phyloP scores from a whole-genome alignment of 495 filamentous ascomycete species.

The Filosporella fistucella region DNA sequence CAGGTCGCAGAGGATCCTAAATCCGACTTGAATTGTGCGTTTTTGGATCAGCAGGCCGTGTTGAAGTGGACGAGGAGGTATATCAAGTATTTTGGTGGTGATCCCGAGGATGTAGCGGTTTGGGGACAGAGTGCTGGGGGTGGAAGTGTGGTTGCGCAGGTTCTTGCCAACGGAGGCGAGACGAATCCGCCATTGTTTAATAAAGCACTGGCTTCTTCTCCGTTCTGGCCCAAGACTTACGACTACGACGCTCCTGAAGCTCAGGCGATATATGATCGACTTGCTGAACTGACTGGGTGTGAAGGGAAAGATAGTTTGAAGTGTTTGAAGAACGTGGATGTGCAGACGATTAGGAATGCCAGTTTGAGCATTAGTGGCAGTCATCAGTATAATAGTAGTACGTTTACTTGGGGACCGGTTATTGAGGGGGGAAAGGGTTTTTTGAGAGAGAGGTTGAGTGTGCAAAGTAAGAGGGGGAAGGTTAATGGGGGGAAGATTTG shows the following conservation, averaged over 20 bases:
- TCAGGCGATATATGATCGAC: constrained; percentile 57
- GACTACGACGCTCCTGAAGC: constrained; percentile 49
- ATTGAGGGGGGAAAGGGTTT: constrained; percentile 54
- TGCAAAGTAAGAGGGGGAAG: constrained; percentile 31
- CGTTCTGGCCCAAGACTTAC: constrained; percentile 52
- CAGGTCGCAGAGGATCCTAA: constrained; percentile 40
- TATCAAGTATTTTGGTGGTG: constrained; percentile 66
- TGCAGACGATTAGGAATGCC: constrained; percentile 55
- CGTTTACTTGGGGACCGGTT: constrained; percentile 56
- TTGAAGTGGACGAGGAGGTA: constrained; percentile 68
- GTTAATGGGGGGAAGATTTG: constrained; percentile 44
- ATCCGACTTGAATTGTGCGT: constrained; percentile 58
- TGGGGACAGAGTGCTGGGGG: constrained; percentile 69
- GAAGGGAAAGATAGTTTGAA: constrained; percentile 48
- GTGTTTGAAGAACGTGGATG: constrained; percentile 59
- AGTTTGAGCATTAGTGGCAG: constrained; percentile 29
- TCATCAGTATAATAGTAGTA: constrained; percentile 46
- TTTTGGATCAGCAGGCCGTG: constrained; percentile 64
- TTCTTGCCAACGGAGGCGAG: constrained; percentile 46
- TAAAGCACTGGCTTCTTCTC: constrained; percentile 54
- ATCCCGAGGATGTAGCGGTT: constrained; percentile 61
- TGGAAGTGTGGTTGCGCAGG: constrained; percentile 61
- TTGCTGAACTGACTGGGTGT: constrained; percentile 58
- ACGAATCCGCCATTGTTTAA: constrained; percentile 31
- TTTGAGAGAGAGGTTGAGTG: constrained; percentile 38